Evolutionary conservation across 2,329 filamentous ascomycete species (phyloP).

Genomic region (Paecilomyces variotii): DNA sequence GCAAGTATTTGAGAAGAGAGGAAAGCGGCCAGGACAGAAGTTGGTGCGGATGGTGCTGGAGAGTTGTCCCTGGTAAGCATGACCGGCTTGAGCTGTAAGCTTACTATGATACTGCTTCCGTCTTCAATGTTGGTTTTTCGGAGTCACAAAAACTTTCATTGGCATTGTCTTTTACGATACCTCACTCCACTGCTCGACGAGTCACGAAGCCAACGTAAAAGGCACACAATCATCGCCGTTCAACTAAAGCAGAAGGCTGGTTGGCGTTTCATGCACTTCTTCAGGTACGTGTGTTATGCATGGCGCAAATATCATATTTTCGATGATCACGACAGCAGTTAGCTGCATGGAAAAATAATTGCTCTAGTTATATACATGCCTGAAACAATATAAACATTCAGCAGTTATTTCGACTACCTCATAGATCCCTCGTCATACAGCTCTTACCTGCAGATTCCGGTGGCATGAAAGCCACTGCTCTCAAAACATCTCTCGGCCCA

Average conservation of each 20-base stretch:
- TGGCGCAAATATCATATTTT: not conserved
- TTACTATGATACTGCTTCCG: not conserved
- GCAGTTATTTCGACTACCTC: too few species aligned
- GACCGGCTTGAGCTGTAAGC: constrained; percentile 23
- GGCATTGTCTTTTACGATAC: not conserved
- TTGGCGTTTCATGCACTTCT: not conserved
- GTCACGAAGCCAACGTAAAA: not conserved
- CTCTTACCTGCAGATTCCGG: too few species aligned
- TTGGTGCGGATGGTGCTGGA: constrained; percentile 89
- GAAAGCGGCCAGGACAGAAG: constrained; percentile 60
- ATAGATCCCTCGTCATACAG: too few species aligned
- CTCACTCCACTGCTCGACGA: not conserved
- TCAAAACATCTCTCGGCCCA: too few species aligned
- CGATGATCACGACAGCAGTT: too few species aligned
- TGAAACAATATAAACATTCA: too few species aligned
- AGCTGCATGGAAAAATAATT: too few species aligned
- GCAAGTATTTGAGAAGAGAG: constrained; percentile 62
- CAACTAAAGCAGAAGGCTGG: not conserved
- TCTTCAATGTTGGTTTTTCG: not conserved
- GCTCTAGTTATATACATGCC: too few species aligned
- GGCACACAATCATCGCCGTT: not conserved
- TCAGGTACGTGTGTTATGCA: not conserved
- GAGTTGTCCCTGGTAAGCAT: constrained; percentile 57
- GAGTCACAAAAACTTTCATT: not conserved
- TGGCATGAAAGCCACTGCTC: too few species aligned